phyloP scores from a whole-genome alignment of 1,139 yeast genomes.

The Pichia sp. region DNA sequence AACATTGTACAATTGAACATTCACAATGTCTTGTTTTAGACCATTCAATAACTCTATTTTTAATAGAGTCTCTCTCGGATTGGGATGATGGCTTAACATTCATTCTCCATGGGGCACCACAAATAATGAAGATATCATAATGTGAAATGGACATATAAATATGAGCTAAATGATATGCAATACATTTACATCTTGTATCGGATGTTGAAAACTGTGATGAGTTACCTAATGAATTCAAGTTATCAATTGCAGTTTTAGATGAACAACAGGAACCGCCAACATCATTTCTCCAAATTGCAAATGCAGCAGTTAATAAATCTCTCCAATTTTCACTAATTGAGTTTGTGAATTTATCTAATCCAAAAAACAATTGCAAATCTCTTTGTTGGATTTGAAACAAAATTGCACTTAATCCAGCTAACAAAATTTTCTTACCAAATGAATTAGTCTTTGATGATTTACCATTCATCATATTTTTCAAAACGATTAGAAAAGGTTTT shows the following conservation, averaged over 20 bases:
- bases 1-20: constrained; percentile 56
- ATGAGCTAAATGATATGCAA: constrained; percentile 67
- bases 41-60: constrained; percentile 50
- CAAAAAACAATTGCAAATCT: constrained; percentile 43
- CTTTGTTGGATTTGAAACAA: constrained; percentile 71
- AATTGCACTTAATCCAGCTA: constrained; percentile 66
- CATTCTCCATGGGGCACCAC: constrained; percentile 81
- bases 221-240: constrained; percentile 24
- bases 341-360: constrained; percentile 32
- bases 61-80: constrained; percentile 46
- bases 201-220: constrained; percentile 27
- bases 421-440: constrained; percentile 56
- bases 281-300: constrained; percentile 37
- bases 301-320: constrained; percentile 54
- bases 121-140: constrained; percentile 68
- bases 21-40: constrained; percentile 36
- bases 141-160: constrained; percentile 65
- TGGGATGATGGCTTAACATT: constrained; percentile 55
- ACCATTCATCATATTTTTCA: constrained; percentile 50
- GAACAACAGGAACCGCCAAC: constrained; percentile 30
- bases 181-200: constrained; percentile 47
- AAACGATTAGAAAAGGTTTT: constrained; percentile 45
- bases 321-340: constrained; percentile 44
- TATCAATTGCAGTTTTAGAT: constrained; percentile 31
- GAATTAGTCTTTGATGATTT: constrained; percentile 35